Base-by-base conservation (phyloP, 345 rosid genomes). In the Pistacia integerrima region DNA sequence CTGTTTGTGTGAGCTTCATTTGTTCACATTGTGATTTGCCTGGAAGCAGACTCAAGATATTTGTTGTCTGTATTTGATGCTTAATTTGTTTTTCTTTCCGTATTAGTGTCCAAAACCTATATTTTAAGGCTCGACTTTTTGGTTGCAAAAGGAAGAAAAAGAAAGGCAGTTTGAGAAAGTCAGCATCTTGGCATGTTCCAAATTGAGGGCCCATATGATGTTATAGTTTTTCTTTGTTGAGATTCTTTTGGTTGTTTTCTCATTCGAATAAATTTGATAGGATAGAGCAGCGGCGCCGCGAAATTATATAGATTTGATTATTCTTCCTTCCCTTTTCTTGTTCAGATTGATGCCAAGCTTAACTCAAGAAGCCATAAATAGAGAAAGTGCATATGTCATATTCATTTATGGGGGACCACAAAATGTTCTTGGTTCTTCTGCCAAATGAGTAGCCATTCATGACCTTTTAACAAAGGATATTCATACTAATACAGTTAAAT, bases 111-210 rank as follows among this genome's bases (percentile, higher is more conserved):
- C 48, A 70, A 46, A 66, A 51, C 28, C 60, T 84, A 73, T 77
- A 71, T 33, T 46, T 20, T 57, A 69, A 75, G 59, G 58, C 48
- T 73, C 68, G 68, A 81, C 80, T 72, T 84, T 81, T 79, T 25
- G 76, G 59, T 78, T 73, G 73, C 67, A 64, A 63, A 64, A 77
- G 71, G 44, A 73, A 64, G 55, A 67, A 44, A 72, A 69, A 78
- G 74, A 56, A 75, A 73, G 52, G 59, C 66, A 11, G 49, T 60
- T 83, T 22, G 58, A 66, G 74, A 85, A 86, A 82, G 90, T 84
- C 79, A 63, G 82, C 75, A 74, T 74, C 75, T 75, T 75, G 83
- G 84, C 85, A 79, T 83, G 87, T 76, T 84, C 82, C 77, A 66
- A 79, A 74, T 72, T 72, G 63, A 73, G 74, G 88, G 89, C 59